These are phyloP conservation scores for Arachnopeziza araneosa DNA, from an alignment of 2,329 filamentous ascomycete genomes.

Conservation along the genomic window DNA sequence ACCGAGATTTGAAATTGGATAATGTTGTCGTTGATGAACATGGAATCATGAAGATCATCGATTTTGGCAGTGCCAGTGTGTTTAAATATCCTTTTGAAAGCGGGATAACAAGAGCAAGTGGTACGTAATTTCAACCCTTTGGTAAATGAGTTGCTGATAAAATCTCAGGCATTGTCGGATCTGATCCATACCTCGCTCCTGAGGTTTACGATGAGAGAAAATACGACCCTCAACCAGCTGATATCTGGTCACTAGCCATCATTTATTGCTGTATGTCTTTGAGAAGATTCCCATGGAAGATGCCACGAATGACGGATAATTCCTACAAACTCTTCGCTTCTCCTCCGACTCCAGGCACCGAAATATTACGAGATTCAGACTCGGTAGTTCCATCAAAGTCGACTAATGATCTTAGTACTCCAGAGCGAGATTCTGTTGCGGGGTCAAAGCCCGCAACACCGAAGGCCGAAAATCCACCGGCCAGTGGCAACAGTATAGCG, in stretches of 20 bases:
- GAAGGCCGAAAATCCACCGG: conserved; percentile 12
- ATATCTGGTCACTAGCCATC: conserved; percentile 97
- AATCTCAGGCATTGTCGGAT: conserved; percentile 63
- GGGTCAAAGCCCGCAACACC: conserved; percentile 10
- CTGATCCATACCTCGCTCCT: conserved; percentile 92
- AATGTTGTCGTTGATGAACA: conserved; percentile 96
- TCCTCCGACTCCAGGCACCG: conserved; percentile 66
- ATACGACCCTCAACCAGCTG: conserved; percentile 89
- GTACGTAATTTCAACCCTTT: conserved; percentile 44
- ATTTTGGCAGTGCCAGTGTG: conserved; percentile 95
- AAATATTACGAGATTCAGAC: conserved; percentile 22
- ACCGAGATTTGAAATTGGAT: conserved; percentile 92
- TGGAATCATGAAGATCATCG: conserved; percentile 99
- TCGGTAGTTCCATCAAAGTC: conserved; percentile 23
- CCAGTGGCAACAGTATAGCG: conserved; percentile 10
- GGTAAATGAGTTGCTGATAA: conserved; percentile 6
- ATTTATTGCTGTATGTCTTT: conserved; percentile 99
- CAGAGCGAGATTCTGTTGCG: conserved; percentile 18
- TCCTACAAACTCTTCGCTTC: conserved; percentile 91
- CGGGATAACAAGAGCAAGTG: conserved; percentile 73
- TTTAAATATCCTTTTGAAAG: conserved; percentile 97
- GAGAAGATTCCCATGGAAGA: conserved; percentile 93
- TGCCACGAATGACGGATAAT: conserved; percentile 85
- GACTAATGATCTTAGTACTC: conserved; percentile 17
- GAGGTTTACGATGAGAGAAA: conserved; percentile 93